Evolutionary conservation across 2,329 filamentous ascomycete species (phyloP).

Genomic region (Talaromyces funiculosus): DNA sequence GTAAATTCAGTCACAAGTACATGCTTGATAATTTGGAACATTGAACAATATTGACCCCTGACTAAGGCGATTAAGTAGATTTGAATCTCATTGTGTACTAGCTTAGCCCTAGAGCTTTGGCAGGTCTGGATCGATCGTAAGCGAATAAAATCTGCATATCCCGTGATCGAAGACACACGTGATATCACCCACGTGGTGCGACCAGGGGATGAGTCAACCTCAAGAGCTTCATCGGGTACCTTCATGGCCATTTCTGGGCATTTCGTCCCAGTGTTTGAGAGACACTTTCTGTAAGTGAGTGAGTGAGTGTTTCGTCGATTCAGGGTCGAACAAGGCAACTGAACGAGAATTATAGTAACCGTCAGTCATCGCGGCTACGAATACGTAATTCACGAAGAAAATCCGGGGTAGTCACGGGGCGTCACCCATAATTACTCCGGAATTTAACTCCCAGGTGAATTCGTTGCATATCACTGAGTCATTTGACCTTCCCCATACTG

Average conservation of each 20-base stretch:
- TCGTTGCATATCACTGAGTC: background rate
- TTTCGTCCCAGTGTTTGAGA: background rate
- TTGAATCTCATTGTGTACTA: background rate
- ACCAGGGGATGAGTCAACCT: background rate
- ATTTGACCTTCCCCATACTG: background rate
- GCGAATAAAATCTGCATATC: background rate
- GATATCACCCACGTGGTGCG: background rate
- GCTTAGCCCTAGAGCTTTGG: background rate
- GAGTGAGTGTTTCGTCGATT: too few relatives aligned
- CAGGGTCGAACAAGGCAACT: background rate
- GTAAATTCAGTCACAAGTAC: background rate
- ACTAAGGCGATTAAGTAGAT: background rate
- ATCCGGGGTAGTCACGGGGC: background rate
- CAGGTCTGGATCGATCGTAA: background rate
- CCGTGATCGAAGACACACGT: background rate
- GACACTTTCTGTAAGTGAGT: too few relatives aligned
- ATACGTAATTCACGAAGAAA: constrained; percentile 1
- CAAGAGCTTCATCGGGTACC: background rate
- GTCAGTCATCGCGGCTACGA: background rate
- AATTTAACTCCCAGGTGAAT: background rate
- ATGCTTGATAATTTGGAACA: too few relatives aligned
- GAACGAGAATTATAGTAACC: background rate
- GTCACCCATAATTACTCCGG: background rate
- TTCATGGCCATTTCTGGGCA: background rate
- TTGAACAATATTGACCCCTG: background rate